phyloP scores from a whole-genome alignment of 164 flowering plant genomes.

The Pachysandra terminalis region DNA sequence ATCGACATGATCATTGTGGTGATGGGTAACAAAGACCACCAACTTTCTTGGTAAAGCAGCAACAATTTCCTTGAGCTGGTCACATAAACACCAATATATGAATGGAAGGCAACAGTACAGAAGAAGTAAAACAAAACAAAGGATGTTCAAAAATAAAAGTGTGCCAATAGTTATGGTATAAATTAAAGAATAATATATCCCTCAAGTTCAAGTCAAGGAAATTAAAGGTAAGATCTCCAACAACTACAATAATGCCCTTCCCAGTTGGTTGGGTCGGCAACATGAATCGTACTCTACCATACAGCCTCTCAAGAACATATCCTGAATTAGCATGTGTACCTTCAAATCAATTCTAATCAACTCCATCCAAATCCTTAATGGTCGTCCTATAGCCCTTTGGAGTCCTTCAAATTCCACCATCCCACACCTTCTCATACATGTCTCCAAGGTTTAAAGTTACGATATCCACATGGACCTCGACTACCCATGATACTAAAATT shows the following conservation, averaged over 20 bases:
- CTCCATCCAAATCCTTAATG: too few relatives aligned
- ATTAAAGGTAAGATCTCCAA: not conserved
- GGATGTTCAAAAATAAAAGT: not conserved
- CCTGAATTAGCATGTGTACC: too few relatives aligned
- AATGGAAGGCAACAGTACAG: constrained; percentile 1
- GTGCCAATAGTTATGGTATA: not conserved
- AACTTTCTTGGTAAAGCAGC: constrained; percentile 79
- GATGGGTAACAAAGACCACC: constrained; percentile 91
- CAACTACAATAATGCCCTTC: not conserved
- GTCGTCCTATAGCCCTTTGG: too few relatives aligned
- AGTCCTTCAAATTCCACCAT: too few relatives aligned
- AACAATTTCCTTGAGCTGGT: constrained; percentile 69
- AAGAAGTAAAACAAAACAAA: constrained; percentile 9
- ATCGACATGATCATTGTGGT: constrained; percentile 90
- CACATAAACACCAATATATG: constrained; percentile 12
- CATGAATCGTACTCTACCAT: too few relatives aligned
- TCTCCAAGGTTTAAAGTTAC: too few relatives aligned
- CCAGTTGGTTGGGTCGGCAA: too few relatives aligned
- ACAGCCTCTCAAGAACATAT: too few relatives aligned
- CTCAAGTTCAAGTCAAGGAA: not conserved
- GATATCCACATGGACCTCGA: too few relatives aligned
- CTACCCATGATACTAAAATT: too few relatives aligned
- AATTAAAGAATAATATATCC: not conserved
- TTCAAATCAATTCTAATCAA: too few relatives aligned
- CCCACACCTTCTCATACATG: too few relatives aligned